Percentiles rank a stretch among this genome's conserved stretches.
phyloP scores from a whole-genome alignment of 768 basidiomycete genomes.

The Rhodotorula taiwanensis region DNA sequence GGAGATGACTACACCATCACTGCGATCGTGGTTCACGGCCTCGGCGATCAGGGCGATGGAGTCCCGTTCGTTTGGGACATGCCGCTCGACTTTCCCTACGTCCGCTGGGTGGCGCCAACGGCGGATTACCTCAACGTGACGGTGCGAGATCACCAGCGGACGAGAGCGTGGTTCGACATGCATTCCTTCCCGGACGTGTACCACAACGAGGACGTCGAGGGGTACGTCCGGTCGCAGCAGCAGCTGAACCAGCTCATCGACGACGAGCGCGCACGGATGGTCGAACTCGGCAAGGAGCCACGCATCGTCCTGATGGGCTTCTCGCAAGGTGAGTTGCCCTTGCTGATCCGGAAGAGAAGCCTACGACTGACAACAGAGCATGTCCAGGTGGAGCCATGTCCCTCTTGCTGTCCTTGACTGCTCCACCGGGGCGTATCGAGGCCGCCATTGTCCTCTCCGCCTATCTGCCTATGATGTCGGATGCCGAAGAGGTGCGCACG shows the following conservation, averaged over 20 bases:
- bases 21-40: conserved; percentile 17
- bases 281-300: conserved; percentile 10
- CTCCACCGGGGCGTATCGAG: conserved; percentile 9
- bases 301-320: conserved; percentile 26
- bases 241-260: conserved; percentile 26
- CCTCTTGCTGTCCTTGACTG: conserved; percentile 7
- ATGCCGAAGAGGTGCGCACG: neutral
- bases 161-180: conserved; percentile 25
- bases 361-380: neutral
- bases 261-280: conserved; percentile 13
- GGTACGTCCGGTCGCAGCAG: conserved; percentile 20
- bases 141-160: conserved; percentile 1
- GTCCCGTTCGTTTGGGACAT: conserved; percentile 7
- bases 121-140: conserved; percentile 22
- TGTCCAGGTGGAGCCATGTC: conserved; percentile 28
- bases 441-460: conserved; percentile 16
- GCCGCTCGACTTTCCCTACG: neutral
- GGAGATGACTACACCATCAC: conserved; percentile 10
- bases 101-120: conserved; percentile 16
- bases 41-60: conserved; percentile 4
- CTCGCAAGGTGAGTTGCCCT: conserved; percentile 15
- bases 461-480: conserved; percentile 10
- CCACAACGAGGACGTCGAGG: conserved; percentile 18
- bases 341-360: no score
- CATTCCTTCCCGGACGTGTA: conserved; percentile 22